Evolutionary conservation across 352 stramenopile species (phyloP), one percentile per base, ranked within the genome.

Genomic region (Labyrinthula sp.): DNA sequence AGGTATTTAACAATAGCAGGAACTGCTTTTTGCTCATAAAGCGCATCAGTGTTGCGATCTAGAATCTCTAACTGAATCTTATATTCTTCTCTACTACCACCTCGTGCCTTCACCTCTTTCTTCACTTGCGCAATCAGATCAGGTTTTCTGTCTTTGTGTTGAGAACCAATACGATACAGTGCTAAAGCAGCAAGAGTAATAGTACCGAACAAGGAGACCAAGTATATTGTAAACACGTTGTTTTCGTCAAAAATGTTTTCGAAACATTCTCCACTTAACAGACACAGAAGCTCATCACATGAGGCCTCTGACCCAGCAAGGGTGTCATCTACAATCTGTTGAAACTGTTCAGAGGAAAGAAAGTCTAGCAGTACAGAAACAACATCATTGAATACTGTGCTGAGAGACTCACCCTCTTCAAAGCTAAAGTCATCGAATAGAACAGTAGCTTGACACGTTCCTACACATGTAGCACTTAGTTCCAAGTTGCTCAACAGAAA

Each of bases 61-160:
- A 52, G 9, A 2, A 52, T 48, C 8, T 22, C 43, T 35, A 52
- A 45, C n/a, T n/a, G n/a, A n/a, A n/a, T n/a, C n/a, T n/a, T n/a
- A n/a, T n/a, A n/a, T n/a, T n/a, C n/a, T n/a, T n/a, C n/a, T n/a
- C n/a, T n/a, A 12, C 24, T 28, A 12, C 14, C 15, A 9, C 17
- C 43, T 6, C 40, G n/a, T n/a, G 15, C 34, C 17, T n/a, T 24
- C 23, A 45, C 34, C 31, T 28, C 8, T 7, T 45, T 20, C 35
- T 33, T 22, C 10, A 30, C 17, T 9, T 15, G 10, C 34, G 34
- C 10, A 17, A 40, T 40, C 15, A 40, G 9, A 9, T 36, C 10
- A 17, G 17, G 34, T 9, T 22, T 17, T 22, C 34, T 9, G 15
- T 40, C 34, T 22, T 40, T 40, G 34, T 40, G 34, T 29, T 1